phyloP scores from a whole-genome alignment of 768 basidiomycete genomes.

The Xanthoconium stramineum region DNA sequence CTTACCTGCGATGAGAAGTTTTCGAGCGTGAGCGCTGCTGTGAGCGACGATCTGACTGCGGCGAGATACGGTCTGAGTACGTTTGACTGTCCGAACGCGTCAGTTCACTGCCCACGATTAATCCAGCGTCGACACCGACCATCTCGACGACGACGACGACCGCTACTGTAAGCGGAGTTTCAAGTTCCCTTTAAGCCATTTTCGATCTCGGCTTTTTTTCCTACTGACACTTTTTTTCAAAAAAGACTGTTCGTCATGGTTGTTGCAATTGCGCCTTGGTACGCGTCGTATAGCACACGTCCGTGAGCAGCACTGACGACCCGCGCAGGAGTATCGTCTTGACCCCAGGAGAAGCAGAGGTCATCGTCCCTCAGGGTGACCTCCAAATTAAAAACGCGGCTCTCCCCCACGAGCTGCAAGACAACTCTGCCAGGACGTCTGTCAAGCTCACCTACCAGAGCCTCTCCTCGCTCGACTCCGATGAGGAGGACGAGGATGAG shows the following conservation, averaged over 20 bases:
- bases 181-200: conserved; percentile 12
- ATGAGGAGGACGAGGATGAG: conserved; percentile 43
- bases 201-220: not conserved
- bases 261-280: conserved; percentile 68
- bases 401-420: conserved; percentile 68
- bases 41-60: conserved; percentile 92
- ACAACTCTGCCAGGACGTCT: conserved; percentile 57
- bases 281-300: conserved; percentile 22
- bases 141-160: conserved; percentile 33
- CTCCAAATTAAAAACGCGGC: conserved; percentile 81
- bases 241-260: conserved; percentile 42
- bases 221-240: conserved; percentile 1
- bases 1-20: conserved; percentile 92
- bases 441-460: conserved; percentile 62
- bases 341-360: conserved; percentile 53
- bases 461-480: conserved; percentile 34
- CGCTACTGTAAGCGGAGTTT: conserved; percentile 44
- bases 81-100: conserved; percentile 66
- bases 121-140: conserved; percentile 41
- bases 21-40: conserved; percentile 95
- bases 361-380: conserved; percentile 60
- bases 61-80: conserved; percentile 93
- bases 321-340: conserved; percentile 57
- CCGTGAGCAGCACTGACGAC: conserved; percentile 6
- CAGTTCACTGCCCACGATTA: conserved; percentile 2